Evolutionary conservation across 192 early-diverging fungal species (phyloP).

Genomic region (Dimargaris verticillata): DNA sequence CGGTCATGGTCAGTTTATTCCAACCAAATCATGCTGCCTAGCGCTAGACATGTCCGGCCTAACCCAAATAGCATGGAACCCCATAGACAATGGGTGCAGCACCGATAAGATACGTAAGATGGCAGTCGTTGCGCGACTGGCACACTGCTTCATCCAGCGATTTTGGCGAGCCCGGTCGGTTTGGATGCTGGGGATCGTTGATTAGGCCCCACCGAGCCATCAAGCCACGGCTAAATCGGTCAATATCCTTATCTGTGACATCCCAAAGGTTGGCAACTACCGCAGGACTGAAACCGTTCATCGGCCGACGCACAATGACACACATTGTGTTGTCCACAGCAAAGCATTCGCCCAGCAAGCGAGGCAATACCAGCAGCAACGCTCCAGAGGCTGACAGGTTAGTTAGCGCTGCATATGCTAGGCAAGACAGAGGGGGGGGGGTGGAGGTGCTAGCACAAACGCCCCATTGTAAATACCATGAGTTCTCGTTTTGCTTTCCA

Average conservation of each 20-base stretch:
- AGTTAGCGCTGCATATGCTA: too few relatives aligned
- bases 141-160: conserved; percentile 67
- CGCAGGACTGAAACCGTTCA: conserved; percentile 33
- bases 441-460: too few relatives aligned
- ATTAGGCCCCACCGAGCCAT: conserved; percentile 58
- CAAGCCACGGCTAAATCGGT: conserved; percentile 60
- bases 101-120: conserved; percentile 70
- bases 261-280: conserved; percentile 95
- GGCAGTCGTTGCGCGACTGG: conserved; percentile 48
- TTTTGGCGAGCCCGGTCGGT: conserved; percentile 4
- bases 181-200: too few relatives aligned
- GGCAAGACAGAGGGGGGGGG: too few relatives aligned
- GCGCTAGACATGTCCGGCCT: background rate
- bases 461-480: too few relatives aligned
- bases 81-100: conserved; percentile 91
- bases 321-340: too few relatives aligned
- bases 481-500: conserved; percentile 6
- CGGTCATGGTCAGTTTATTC: too few relatives aligned
- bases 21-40: too few relatives aligned
- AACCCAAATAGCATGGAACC: conserved; percentile 38
- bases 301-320: too few relatives aligned
- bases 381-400: too few relatives aligned
- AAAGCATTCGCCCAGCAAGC: too few relatives aligned
- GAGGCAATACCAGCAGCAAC: too few relatives aligned
- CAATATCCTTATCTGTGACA: conserved; percentile 92